These are phyloP conservation scores for Aspergillus bridgeri DNA, from an alignment of 495 filamentous ascomycete genomes.

Conservation along the genomic window DNA sequence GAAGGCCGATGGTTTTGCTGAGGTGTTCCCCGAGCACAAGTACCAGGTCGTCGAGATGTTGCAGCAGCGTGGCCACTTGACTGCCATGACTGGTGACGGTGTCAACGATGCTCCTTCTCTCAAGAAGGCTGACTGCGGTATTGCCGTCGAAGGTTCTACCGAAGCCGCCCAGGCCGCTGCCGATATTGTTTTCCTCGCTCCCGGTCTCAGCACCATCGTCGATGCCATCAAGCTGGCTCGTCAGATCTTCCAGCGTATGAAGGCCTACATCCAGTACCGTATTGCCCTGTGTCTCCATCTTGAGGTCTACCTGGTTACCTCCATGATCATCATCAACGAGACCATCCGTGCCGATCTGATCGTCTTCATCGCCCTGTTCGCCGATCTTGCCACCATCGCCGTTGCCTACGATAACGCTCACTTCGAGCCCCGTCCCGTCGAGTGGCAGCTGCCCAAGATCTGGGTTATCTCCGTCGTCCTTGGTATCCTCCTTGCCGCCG, in stretches of 20 bases:
- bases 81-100: constrained; percentile 74
- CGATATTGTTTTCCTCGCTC: constrained; percentile 77
- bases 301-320: constrained; percentile 74
- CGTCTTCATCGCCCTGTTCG: constrained; percentile 75
- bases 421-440: constrained; percentile 66
- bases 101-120: constrained; percentile 71
- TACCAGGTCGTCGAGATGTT: constrained; percentile 77
- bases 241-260: constrained; percentile 82
- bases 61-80: constrained; percentile 70
- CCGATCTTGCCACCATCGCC: constrained; percentile 73
- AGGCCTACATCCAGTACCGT: constrained; percentile 78
- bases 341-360: constrained; percentile 64
- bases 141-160: constrained; percentile 73
- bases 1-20: constrained; percentile 73
- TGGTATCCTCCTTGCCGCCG: constrained; percentile 61
- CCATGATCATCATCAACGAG: constrained; percentile 74
- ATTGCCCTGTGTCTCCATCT: constrained; percentile 74
- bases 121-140: constrained; percentile 75
- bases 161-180: constrained; percentile 74
- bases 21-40: constrained; percentile 76
- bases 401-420: constrained; percentile 76
- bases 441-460: constrained; percentile 77
- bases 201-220: constrained; percentile 72
- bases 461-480: constrained; percentile 71
- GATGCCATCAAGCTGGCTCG: constrained; percentile 75